A percentile compares a stretch with the other conserved stretches of the same genome.
Conservation (phyloP, 257 asterid genomes). For the Plectranthus barbatus region DNA sequence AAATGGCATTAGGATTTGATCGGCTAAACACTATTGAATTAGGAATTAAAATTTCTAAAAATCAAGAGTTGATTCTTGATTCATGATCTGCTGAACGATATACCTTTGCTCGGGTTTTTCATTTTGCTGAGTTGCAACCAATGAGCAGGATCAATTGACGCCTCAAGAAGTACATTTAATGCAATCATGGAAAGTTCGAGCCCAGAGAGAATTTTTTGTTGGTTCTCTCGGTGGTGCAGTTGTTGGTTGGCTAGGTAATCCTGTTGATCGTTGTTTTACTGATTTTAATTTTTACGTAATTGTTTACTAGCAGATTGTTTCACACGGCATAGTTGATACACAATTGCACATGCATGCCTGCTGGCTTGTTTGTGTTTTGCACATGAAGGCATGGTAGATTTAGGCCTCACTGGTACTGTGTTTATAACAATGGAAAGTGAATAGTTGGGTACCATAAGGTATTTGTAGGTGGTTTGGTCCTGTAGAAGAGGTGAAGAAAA, state of each 20-base stretch:
- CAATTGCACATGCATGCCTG: background rate
- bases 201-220: constrained; percentile 26
- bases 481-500: background rate
- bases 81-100: background rate
- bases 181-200: constrained; percentile 26
- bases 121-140: background rate
- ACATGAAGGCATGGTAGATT: background rate
- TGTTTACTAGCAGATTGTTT: background rate
- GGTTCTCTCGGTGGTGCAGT: constrained; percentile 33
- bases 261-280: background rate
- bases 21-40: background rate
- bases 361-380: background rate
- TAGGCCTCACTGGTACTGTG: background rate
- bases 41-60: background rate
- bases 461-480: background rate
- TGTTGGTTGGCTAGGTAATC: constrained; percentile 56
- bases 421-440: background rate
- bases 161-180: constrained; percentile 40
- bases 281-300: background rate
- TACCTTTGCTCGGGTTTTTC: background rate
- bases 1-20: background rate
- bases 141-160: constrained; percentile 41
- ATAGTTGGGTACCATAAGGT: background rate
- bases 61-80: background rate
- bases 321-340: background rate